Conservation (phyloP, 441 rosid species). For the Euphorbia neoarborescens region DNA sequence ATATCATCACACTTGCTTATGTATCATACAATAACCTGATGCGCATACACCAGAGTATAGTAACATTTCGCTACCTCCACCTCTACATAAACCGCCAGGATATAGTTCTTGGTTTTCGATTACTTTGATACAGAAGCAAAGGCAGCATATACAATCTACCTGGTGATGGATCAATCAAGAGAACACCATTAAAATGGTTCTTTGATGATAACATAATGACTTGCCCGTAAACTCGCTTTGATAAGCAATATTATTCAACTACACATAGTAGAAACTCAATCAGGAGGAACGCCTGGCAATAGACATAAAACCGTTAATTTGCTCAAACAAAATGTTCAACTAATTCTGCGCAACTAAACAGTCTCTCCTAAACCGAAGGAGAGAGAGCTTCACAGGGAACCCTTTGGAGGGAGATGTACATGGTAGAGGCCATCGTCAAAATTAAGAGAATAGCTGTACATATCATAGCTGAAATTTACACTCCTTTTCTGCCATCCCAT, state of each 20-base stretch:
- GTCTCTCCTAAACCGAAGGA: not conserved
- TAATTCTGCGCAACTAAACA: not conserved
- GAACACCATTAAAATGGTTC: not conserved
- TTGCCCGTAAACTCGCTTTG: not conserved
- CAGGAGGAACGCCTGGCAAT: not conserved
- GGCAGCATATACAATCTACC: not conserved
- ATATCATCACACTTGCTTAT: too few relatives aligned
- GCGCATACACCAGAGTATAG: too few relatives aligned
- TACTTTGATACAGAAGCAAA: not conserved
- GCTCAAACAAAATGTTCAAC: slow-evolving; percentile 14
- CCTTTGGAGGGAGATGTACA: slow-evolving; percentile 7
- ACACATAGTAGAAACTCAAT: not conserved
- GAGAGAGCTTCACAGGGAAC: not conserved
- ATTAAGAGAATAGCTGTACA: slow-evolving; percentile 49
- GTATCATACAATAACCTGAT: too few relatives aligned
- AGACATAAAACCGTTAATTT: slow-evolving; percentile 10
- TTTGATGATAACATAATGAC: not conserved
- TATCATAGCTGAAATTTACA: slow-evolving; percentile 47
- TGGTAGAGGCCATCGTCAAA: slow-evolving; percentile 46
- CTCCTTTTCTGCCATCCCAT: slow-evolving; percentile 28
- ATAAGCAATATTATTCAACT: not conserved
- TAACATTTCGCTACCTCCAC: too few relatives aligned
- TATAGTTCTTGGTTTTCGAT: not conserved
- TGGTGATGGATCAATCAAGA: not conserved
- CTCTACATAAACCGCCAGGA: not conserved